phyloP scores from a whole-genome alignment of 352 stramenopile species.

The Pilasporangium apinafurcum region DNA sequence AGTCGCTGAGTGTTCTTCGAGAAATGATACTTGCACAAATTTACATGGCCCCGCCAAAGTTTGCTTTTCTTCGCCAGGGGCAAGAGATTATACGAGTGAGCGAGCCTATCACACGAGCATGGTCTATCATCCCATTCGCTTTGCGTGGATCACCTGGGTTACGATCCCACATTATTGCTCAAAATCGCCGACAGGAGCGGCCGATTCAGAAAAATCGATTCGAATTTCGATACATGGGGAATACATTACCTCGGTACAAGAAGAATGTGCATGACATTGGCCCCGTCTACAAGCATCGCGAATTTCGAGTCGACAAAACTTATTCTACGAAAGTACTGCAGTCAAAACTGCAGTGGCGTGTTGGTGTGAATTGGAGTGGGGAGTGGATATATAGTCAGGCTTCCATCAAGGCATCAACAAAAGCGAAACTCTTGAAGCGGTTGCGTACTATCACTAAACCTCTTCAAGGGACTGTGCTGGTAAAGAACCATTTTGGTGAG shows the following conservation, averaged over 20 bases:
- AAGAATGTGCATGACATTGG: slow-evolving; percentile 44
- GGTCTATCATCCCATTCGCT: slow-evolving; percentile 54
- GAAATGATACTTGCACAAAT: slow-evolving; percentile 42
- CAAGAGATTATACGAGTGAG: slow-evolving; percentile 39
- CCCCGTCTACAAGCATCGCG: slow-evolving; percentile 41
- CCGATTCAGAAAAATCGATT: slow-evolving; percentile 25
- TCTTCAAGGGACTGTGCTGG: slow-evolving; percentile 14
- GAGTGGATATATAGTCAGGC: slow-evolving; percentile 54
- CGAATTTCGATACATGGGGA: slow-evolving; percentile 62
- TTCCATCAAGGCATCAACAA: slow-evolving; percentile 20
- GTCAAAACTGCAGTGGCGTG: slow-evolving; percentile 25
- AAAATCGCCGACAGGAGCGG: slow-evolving; percentile 32
- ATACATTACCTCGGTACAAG: slow-evolving; percentile 52
- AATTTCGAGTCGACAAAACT: slow-evolving; percentile 20
- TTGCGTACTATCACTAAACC: slow-evolving; percentile 24
- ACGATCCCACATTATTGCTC: slow-evolving; percentile 18
- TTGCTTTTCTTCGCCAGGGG: slow-evolving; percentile 47
- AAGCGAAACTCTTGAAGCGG: slow-evolving; percentile 26
- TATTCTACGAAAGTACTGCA: slow-evolving; percentile 16
- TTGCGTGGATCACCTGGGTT: slow-evolving; percentile 46
- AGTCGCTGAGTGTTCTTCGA: slow-evolving; percentile 32
- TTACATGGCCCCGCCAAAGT: slow-evolving; percentile 28
- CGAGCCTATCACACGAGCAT: slow-evolving; percentile 46
- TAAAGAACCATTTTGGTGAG: slow-evolving; percentile 45
- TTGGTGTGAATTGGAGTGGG: slow-evolving; percentile 53